Conservation (phyloP, 768 basidiomycete species). For the Boletus huronensis region DNA sequence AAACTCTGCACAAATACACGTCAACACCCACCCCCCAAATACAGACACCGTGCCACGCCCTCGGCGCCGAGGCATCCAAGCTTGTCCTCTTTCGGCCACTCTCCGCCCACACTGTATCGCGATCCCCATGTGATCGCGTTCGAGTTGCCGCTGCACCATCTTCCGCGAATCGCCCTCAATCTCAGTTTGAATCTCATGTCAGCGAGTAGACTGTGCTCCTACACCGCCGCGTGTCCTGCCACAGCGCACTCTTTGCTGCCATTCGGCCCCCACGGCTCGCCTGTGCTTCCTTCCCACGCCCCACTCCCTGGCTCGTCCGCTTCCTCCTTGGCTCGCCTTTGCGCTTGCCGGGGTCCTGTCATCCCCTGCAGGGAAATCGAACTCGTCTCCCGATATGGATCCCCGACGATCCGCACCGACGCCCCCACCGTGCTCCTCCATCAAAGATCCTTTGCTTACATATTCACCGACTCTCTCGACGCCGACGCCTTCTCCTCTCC, state of each 20-base stretch:
- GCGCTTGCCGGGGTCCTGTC: conserved; percentile 29
- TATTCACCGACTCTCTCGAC: conserved; percentile 24
- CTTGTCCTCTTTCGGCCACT: conserved; percentile 29
- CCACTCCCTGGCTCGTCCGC: conserved; percentile 17
- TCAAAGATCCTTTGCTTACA: conserved; percentile 18
- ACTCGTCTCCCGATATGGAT: conserved; percentile 16
- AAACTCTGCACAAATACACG: conserved; percentile 27
- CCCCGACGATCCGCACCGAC: conserved; percentile 34
- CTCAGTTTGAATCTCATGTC: conserved; percentile 30
- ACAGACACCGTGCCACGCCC: conserved; percentile 30
- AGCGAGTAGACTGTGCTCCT: conserved; percentile 20
- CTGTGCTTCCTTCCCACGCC: conserved; percentile 14
- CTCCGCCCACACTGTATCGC: conserved; percentile 33
- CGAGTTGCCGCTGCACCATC: conserved; percentile 35
- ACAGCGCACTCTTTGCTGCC: conserved; percentile 28
- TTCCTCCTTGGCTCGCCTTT: conserved; percentile 29
- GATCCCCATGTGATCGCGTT: conserved; percentile 32
- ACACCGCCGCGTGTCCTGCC: conserved; percentile 23
- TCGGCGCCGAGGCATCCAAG: conserved; percentile 40
- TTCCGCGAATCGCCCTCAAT: conserved; percentile 31
- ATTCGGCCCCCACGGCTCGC: not conserved
- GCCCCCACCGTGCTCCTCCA: conserved; percentile 9
- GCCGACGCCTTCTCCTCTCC: conserved; percentile 11
- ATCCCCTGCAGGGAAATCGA: conserved; percentile 21
- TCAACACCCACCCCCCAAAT: conserved; percentile 19